Base-by-base conservation (phyloP, 2,329 filamentous ascomycete species). In the Colletotrichum echinochloae region DNA sequence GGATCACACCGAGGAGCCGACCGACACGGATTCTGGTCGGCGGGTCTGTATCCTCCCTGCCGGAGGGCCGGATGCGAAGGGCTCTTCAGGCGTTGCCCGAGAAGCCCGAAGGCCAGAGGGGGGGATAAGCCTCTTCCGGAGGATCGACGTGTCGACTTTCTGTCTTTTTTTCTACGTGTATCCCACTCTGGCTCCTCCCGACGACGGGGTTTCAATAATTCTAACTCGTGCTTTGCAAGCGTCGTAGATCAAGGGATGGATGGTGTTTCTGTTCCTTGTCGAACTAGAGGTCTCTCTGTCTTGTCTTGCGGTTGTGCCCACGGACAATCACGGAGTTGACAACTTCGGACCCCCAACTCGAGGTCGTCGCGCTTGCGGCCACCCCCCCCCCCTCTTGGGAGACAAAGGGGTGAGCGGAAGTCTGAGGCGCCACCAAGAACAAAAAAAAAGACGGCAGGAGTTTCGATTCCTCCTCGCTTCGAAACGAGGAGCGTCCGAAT, bases 301-400 rank as follows among this genome's bases (percentile, higher is more conserved):
- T 3, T 60, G 59, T 60, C 59, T 60, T 28, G 59, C 59, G 59
- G 44, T 35, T 23, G n/a, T 60, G 56, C 52, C 48, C 66, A 67
- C 69, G 65, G 65, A 69, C 69, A 61, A n/a, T 61, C 51, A 70
- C 69, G 69, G 69, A 71, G 69, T 68, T 71, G 59, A 46, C 48
- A 48, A 55, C 56, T 55, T 70, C 69, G 69, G 69, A 71, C 60
- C 69, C 69, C 69, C 69, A 71, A 71, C 65, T 71, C 35, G 55
- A 41, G 48, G 37, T 49, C 69, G 54, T 41, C 56, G 68, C 68
- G 68, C 65, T 39, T 55, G 54, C 39, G 35, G 28, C 60, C 64
- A 39, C 63, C 49, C 67, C 46, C 62, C 41, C 5, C 44, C n/a
- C 44, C 8, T 9, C 12, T 2, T 14, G 12, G 12, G 37, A 5